phyloP scores from a whole-genome alignment of 805 yeast species.

The Sungouiella blattae region DNA sequence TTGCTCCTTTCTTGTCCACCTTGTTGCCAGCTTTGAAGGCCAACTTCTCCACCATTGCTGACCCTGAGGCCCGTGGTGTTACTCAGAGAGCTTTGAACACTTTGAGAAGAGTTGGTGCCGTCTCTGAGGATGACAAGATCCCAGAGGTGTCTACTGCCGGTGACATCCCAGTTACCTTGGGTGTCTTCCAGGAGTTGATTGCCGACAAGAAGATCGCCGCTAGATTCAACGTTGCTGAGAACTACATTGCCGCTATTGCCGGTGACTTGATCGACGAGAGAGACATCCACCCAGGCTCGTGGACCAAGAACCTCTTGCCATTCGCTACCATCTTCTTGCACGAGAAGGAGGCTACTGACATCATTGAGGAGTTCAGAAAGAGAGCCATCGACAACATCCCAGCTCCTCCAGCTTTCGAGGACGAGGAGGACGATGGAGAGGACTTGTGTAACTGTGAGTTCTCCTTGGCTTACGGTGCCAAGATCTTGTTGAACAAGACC shows the following conservation, averaged over 20 bases:
- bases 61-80: constrained; percentile 99
- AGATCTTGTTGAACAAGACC: constrained; percentile 98
- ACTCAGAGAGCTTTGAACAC: constrained; percentile 96
- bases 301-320: constrained; percentile 87
- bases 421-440: constrained; percentile 98
- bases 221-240: constrained; percentile 75
- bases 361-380: constrained; percentile 93
- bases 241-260: constrained; percentile 91
- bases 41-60: constrained; percentile 96
- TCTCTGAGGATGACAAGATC: constrained; percentile 80
- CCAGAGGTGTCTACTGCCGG: constrained; percentile 99
- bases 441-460: constrained; percentile 99
- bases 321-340: constrained; percentile 95
- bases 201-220: constrained; percentile 61
- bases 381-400: constrained; percentile 98
- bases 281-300: constrained; percentile 81
- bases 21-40: constrained; percentile 94
- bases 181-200: constrained; percentile 71
- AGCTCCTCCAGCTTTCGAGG: constrained; percentile 91
- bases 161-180: constrained; percentile 85
- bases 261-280: constrained; percentile 99
- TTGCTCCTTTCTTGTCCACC: constrained; percentile 97
- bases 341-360: constrained; percentile 84
- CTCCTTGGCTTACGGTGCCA: constrained; percentile 99
- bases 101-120: constrained; percentile 97